phyloP scores from a whole-genome alignment of 1,284 basidiomycete genomes.

The Pulveroboletus sp. region DNA sequence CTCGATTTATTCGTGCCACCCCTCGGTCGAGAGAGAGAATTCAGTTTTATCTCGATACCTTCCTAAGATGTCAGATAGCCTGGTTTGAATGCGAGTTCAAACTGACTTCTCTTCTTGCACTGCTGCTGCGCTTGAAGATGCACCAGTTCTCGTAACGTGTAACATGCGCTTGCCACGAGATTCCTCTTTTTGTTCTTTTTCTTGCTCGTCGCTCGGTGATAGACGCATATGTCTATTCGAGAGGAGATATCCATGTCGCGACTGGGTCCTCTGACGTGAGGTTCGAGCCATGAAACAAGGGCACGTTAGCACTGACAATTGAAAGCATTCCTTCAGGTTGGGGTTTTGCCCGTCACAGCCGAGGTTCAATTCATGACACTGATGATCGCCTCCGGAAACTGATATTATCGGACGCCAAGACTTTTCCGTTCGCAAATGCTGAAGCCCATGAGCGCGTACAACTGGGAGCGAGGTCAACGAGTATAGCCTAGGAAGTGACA shows the following conservation, averaged over 20 bases:
- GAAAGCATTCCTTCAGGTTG: constrained; percentile 51
- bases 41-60: constrained; percentile 39
- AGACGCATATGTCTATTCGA: constrained; percentile 49
- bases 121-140: constrained; percentile 40
- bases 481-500: too few relatives aligned
- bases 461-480: constrained; percentile 14
- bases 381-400: constrained; percentile 47
- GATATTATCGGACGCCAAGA: constrained; percentile 63
- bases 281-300: neutral
- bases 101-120: constrained; percentile 41
- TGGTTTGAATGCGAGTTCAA: neutral
- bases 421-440: constrained; percentile 44
- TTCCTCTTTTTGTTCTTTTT: constrained; percentile 53
- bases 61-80: constrained; percentile 7
- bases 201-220: constrained; percentile 51
- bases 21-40: constrained; percentile 11
- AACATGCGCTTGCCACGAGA: constrained; percentile 47
- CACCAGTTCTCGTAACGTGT: constrained; percentile 49
- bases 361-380: constrained; percentile 50
- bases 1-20: constrained; percentile 11
- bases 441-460: constrained; percentile 44
- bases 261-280: constrained; percentile 30
- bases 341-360: constrained; percentile 67
- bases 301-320: constrained; percentile 39
- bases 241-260: constrained; percentile 37